Evolutionary conservation across 306 rosid genomes (phyloP), one percentile per base, ranked within the genome.

Genomic region (Acacia acuminata): DNA sequence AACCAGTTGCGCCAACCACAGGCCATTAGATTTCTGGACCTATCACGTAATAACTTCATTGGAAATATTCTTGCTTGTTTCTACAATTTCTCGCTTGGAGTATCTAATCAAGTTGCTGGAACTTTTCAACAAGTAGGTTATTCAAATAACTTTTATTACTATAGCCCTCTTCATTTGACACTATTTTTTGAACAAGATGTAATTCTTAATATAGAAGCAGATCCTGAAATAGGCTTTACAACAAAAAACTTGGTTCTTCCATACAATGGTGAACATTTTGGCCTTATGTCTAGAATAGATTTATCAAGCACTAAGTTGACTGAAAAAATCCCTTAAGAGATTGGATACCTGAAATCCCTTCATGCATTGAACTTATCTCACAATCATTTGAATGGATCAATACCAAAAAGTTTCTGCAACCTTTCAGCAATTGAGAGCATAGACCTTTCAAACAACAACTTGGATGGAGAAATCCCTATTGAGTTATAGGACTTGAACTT

Each of bases 131-230:
- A n/a, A n/a, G n/a, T n/a, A n/a, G 32, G 32, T 30, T 43, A 0
- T 50, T 50, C 20, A 13, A 4, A 1, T 50, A 3, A 0, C 4
- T 0, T 1, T 0, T 47, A 13, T 47, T 14, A 47, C 5, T 14
- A 47, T 47, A 14, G 1, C 14, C 53, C 3, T 14, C n/a, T 16
- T 16, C 20, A 51, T 14, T 14, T 17, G 20, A 2, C 1, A 17
- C 9, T 2, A 1, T 0, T 1, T 14, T 51, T 50, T 50, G 0
- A 1, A 1, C 8, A 4, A 0, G 2, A 1, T 30, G 32, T 1
- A 30, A 30, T 30, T 30, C 2, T 2, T 27, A 0, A 0, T 27
- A 27, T 1, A 27, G 27, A 27, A 27, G 32, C 32, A 30, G 2
- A 30, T 1, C 32, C 3, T 32, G 36, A 51, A 51, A 14, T 51